phyloP scores from a whole-genome alignment of 495 filamentous ascomycete genomes.

The Daldinia bambusicola region DNA sequence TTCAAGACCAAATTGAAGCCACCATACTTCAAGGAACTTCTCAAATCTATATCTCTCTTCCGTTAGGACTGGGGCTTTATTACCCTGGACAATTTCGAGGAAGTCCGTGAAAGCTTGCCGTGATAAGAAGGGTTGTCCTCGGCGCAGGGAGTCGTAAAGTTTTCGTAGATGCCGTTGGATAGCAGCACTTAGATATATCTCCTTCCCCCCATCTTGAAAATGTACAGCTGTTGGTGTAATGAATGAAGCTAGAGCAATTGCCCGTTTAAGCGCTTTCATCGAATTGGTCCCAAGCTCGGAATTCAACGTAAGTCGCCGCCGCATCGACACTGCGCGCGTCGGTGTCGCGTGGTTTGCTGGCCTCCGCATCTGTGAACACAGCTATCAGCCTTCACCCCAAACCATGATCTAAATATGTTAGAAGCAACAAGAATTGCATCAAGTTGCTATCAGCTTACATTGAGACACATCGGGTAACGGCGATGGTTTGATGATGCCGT shows the following conservation, averaged over 20 bases:
- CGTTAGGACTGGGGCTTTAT: conserved; percentile 39
- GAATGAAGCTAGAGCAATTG: conserved; percentile 44
- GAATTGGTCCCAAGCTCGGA: conserved; percentile 45
- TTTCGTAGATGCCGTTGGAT: conserved; percentile 51
- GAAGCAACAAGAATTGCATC: not conserved
- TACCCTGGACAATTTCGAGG: conserved; percentile 52
- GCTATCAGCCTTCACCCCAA: conserved; percentile 10
- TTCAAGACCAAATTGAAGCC: conserved; percentile 48
- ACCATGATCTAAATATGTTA: conserved; percentile 2
- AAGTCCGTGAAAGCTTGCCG: conserved; percentile 51
- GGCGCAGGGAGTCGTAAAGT: conserved; percentile 49
- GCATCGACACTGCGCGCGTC: conserved; percentile 24
- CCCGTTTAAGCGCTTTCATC: conserved; percentile 46
- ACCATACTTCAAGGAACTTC: conserved; percentile 57
- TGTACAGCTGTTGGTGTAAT: conserved; percentile 43
- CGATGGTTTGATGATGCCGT: not conserved
- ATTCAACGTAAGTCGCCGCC: conserved; percentile 43
- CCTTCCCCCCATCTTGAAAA: conserved; percentile 35
- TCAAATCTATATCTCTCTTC: conserved; percentile 52
- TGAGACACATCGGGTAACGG: conserved; percentile 30
- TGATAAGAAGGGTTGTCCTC: conserved; percentile 43
- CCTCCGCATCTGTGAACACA: conserved; percentile 35
- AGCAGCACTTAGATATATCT: conserved; percentile 47
- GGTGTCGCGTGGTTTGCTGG: conserved; percentile 24
- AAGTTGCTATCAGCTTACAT: conserved; percentile 24